Evolutionary conservation across 768 basidiomycete genomes (phyloP).

Genomic region (Vararia minispora): DNA sequence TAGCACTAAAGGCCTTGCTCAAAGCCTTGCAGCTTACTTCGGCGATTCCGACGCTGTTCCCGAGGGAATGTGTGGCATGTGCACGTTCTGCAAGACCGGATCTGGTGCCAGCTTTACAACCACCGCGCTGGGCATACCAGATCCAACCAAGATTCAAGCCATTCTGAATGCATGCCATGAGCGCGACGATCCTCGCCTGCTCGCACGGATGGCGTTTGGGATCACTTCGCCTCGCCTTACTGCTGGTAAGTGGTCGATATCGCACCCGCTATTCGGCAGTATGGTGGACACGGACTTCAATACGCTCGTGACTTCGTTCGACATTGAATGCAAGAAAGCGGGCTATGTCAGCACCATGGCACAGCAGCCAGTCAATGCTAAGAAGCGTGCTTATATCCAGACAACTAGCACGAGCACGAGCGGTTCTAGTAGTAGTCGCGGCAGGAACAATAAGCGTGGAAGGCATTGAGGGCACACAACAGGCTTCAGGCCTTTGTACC

Average conservation of each 20-base stretch:
- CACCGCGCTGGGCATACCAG: conserved; percentile 13
- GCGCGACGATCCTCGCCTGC: conserved; percentile 35
- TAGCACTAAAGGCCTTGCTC: conserved; percentile 26
- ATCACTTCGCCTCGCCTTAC: conserved; percentile 35
- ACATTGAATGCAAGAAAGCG: conserved; percentile 28
- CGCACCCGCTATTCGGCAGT: conserved; percentile 32
- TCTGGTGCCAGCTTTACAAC: conserved; percentile 22
- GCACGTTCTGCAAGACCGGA: conserved; percentile 32
- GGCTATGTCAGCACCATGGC: conserved; percentile 17
- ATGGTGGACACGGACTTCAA: conserved; percentile 32
- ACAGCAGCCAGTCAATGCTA: conserved; percentile 6
- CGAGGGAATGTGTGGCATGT: conserved; percentile 28
- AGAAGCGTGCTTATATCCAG: conserved; percentile 15
- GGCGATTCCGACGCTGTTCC: conserved; percentile 31
- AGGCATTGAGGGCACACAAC: not conserved
- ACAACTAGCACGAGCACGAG: not conserved
- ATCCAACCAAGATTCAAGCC: conserved; percentile 22
- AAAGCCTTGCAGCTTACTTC: conserved; percentile 31
- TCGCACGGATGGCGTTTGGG: conserved; percentile 42
- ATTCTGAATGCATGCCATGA: conserved; percentile 33
- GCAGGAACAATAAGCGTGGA: conserved; percentile 3
- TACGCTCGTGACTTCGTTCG: conserved; percentile 28
- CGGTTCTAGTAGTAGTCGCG: not conserved
- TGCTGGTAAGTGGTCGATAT: conserved; percentile 27
- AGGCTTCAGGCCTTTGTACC: not conserved